Conservation (phyloP, 257 asterid species). For the Gynochthodes officinalis region DNA sequence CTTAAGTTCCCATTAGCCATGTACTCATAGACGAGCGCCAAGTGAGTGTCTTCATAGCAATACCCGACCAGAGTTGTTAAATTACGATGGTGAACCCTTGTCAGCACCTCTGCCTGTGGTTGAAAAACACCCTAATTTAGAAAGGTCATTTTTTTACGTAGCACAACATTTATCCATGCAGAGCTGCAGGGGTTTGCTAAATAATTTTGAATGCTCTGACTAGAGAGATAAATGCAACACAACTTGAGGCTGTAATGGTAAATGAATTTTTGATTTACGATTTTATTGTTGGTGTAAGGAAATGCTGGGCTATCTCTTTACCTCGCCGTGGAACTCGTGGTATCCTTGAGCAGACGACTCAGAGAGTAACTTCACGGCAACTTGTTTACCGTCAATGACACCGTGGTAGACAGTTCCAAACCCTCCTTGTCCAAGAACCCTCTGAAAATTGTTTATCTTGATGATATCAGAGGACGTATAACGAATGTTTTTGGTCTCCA, state of each 20-base stretch:
- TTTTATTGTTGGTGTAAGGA: too few species aligned
- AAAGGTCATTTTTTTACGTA: too few species aligned
- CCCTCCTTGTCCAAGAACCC: slow-evolving; percentile 43
- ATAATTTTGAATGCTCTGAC: too few species aligned
- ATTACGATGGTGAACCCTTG: slow-evolving; percentile 42
- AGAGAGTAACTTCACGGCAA: slow-evolving; percentile 46
- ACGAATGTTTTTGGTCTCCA: slow-evolving; percentile 16
- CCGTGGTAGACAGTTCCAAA: slow-evolving; percentile 48
- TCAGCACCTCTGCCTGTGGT: slow-evolving; percentile 43
- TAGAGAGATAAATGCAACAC: not conserved
- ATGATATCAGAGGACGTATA: slow-evolving; percentile 27
- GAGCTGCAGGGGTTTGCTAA: too few species aligned
- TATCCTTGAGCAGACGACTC: slow-evolving; percentile 22
- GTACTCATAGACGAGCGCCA: slow-evolving; percentile 45
- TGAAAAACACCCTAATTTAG: not conserved
- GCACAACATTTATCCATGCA: too few species aligned
- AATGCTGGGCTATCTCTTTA: not conserved
- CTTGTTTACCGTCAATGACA: slow-evolving; percentile 20
- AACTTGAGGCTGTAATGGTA: not conserved
- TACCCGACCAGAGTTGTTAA: slow-evolving; percentile 37
- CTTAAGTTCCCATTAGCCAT: slow-evolving; percentile 38
- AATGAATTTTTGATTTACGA: too few species aligned
- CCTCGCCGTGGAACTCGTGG: slow-evolving; percentile 35
- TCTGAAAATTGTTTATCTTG: slow-evolving; percentile 26
- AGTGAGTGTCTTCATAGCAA: slow-evolving; percentile 32